Percentiles rank a stretch among this genome's conserved stretches.
These are phyloP conservation scores for Vitis hybrid DNA, from an alignment of 177 flowering plant species.

Conservation along the genomic window DNA sequence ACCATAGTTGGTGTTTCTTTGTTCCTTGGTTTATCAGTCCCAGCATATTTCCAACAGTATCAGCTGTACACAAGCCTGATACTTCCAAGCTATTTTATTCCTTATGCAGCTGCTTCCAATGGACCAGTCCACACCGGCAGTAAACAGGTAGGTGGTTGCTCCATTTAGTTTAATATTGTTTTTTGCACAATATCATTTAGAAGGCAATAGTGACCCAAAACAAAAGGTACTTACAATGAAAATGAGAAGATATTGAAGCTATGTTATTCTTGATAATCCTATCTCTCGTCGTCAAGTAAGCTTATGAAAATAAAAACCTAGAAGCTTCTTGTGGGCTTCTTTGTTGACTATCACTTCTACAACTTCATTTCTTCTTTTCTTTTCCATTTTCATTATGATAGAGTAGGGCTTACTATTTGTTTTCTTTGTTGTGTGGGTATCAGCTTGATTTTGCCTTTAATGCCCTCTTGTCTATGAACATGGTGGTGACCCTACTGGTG, in stretches of 20 bases:
- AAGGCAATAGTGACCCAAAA: background rate
- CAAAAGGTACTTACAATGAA: too few relatives aligned
- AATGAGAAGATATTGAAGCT: too few relatives aligned
- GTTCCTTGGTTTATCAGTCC: constrained; percentile 82
- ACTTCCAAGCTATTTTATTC: constrained; percentile 75
- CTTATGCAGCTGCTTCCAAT: constrained; percentile 79
- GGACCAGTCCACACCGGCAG: constrained; percentile 75
- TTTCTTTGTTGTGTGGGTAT: background rate
- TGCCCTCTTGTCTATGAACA: constrained; percentile 72
- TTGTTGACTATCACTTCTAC: too few relatives aligned
- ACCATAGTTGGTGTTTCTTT: constrained; percentile 82
- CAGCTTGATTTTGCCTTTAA: constrained; percentile 84
- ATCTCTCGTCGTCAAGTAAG: too few relatives aligned
- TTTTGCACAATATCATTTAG: too few relatives aligned
- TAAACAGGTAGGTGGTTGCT: constrained; percentile 44
- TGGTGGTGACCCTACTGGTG: constrained; percentile 80
- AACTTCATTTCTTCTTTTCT: too few relatives aligned
- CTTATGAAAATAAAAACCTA: background rate
- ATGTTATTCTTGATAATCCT: too few relatives aligned
- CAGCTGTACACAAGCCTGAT: constrained; percentile 56
- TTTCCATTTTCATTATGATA: too few relatives aligned
- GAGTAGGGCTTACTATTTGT: constrained; percentile 4
- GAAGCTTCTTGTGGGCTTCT: too few relatives aligned
- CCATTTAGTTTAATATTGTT: background rate
- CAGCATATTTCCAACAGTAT: constrained; percentile 90